Evolutionary conservation across 208 protist genomes (phyloP).

Genomic region (Trypanosoma vivax): DNA sequence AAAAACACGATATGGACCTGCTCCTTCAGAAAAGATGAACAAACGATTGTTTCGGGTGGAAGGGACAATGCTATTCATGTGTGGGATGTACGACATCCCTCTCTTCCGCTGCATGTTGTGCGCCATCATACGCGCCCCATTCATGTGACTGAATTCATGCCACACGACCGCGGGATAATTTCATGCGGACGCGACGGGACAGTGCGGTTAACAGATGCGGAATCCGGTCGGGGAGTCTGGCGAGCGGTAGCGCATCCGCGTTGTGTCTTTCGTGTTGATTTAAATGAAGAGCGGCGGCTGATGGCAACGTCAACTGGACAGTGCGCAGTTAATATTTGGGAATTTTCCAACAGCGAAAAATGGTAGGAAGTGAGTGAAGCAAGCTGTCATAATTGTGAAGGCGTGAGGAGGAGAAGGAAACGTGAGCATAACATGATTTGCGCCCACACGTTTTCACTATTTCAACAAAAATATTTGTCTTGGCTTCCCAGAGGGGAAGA

Average conservation of each 20-base stretch:
- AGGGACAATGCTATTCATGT: slow-evolving; percentile 57
- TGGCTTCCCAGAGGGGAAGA: too few species aligned
- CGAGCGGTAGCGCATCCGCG: slow-evolving; percentile 40
- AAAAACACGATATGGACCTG: slow-evolving; percentile 55
- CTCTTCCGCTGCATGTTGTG: slow-evolving; percentile 16
- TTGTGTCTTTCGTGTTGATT: slow-evolving; percentile 52
- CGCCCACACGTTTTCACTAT: too few species aligned
- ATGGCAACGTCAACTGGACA: slow-evolving; percentile 45
- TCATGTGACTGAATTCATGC: slow-evolving; percentile 51
- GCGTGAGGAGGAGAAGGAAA: too few species aligned
- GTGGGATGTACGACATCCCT: slow-evolving; percentile 50
- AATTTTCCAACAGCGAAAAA: slow-evolving; percentile 23
- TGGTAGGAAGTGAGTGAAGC: slow-evolving; percentile 21
- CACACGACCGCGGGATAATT: slow-evolving; percentile 37
- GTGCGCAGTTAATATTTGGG: slow-evolving; percentile 54
- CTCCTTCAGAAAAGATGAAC: slow-evolving; percentile 32
- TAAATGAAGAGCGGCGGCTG: slow-evolving; percentile 22
- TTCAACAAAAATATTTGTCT: too few species aligned
- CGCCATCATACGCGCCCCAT: slow-evolving; percentile 40
- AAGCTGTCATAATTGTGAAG: too few species aligned
- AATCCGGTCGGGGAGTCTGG: slow-evolving; percentile 43
- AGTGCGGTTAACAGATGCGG: slow-evolving; percentile 29
- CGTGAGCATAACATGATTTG: too few species aligned
- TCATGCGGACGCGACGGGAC: slow-evolving; percentile 44
- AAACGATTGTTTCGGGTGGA: slow-evolving; percentile 41